Conservation (phyloP, 257 asterid genomes). For the Plectranthus barbatus region DNA sequence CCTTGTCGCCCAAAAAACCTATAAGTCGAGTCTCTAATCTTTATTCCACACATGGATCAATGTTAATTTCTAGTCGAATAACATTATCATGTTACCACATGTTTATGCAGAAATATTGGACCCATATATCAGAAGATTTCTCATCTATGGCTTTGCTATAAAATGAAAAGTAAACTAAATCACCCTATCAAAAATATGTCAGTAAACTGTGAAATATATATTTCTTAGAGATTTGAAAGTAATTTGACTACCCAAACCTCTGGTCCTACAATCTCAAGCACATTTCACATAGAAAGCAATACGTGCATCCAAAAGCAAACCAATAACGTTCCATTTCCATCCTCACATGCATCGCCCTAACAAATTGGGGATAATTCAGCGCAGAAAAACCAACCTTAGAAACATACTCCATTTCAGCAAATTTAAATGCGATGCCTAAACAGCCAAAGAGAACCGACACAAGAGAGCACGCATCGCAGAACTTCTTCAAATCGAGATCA, state of each 20-base stretch:
- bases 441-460: conserved; percentile 88
- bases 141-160: background rate
- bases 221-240: too few relatives aligned
- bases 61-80: background rate
- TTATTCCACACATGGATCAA: background rate
- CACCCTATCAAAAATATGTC: background rate
- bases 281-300: background rate
- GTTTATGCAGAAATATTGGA: background rate
- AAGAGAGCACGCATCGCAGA: conserved; percentile 79
- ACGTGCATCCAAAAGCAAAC: background rate
- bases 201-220: too few relatives aligned
- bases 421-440: conserved; percentile 84
- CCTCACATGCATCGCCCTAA: background rate
- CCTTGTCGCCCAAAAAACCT: background rate
- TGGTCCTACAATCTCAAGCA: background rate
- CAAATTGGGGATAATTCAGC: background rate
- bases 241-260: background rate
- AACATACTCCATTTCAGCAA: conserved; percentile 81
- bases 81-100: background rate
- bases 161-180: background rate
- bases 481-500: conserved; percentile 65
- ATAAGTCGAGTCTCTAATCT: background rate
- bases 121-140: background rate
- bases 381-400: conserved; percentile 51
- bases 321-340: background rate